Conservation (phyloP, 176 grass and related monocot species). For the Eleusine coracana region DNA sequence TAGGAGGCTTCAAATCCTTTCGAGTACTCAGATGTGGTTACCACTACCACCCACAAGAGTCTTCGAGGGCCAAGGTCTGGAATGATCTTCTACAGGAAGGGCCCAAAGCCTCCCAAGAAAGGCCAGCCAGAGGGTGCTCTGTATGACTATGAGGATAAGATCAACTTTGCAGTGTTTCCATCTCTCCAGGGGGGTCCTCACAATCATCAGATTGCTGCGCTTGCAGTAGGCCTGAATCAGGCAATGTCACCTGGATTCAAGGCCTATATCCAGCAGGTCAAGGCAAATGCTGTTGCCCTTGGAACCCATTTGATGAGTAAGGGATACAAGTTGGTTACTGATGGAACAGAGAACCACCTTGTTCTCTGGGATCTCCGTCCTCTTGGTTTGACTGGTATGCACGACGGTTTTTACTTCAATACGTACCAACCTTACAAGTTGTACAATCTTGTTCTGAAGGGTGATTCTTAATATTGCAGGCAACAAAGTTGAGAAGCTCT, state of each 20-base stretch:
- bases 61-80: conserved; percentile 91
- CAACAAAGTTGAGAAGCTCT: conserved; percentile 97
- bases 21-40: conserved; percentile 90
- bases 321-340: conserved; percentile 96
- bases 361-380: conserved; percentile 99
- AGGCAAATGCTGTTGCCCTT: conserved; percentile 86
- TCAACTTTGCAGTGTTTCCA: conserved; percentile 95
- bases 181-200: conserved; percentile 96
- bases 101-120: conserved; percentile 93
- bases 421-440: background rate
- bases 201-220: conserved; percentile 97
- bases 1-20: conserved; percentile 98
- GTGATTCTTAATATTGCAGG: conserved; percentile 45
- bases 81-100: conserved; percentile 99
- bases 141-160: conserved; percentile 92
- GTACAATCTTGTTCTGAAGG: background rate
- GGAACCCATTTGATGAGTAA: conserved; percentile 96
- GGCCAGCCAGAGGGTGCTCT: conserved; percentile 85
- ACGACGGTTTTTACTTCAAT: background rate
- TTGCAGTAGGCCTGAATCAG: conserved; percentile 89
- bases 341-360: conserved; percentile 98
- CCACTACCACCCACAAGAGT: conserved; percentile 95
- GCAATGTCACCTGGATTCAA: conserved; percentile 82
- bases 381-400: conserved; percentile 94
- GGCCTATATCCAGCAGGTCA: conserved; percentile 88